These are phyloP conservation scores for Ustilago lituana DNA, from an alignment of 1,284 basidiomycete species.

Conservation along the genomic window DNA sequence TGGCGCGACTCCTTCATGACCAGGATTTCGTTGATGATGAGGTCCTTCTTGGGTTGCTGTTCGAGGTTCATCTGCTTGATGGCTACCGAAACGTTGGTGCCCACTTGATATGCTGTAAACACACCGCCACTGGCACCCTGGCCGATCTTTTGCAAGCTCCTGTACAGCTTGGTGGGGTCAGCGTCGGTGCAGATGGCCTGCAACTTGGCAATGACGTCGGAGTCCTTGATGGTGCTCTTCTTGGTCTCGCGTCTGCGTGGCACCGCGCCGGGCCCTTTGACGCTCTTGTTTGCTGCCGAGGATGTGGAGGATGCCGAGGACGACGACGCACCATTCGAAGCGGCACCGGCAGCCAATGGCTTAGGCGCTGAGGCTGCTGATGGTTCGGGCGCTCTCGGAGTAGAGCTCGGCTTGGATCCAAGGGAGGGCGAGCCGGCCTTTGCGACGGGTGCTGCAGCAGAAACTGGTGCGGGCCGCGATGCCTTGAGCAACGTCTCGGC, in stretches of 20 bases:
- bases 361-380: conserved; percentile 7
- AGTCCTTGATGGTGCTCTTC: conserved; percentile 78
- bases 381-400: conserved; percentile 2
- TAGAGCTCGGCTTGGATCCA: conserved; percentile 13
- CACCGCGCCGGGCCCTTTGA: conserved; percentile 59
- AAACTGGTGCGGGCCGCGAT: conserved; percentile 49
- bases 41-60: conserved; percentile 98
- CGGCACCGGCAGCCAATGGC: background rate
- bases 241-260: conserved; percentile 78
- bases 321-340: conserved; percentile 5
- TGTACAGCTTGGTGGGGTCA: conserved; percentile 92
- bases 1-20: conserved; percentile 97
- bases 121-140: conserved; percentile 98
- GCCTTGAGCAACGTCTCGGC: conserved; percentile 42
- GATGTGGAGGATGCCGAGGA: conserved; percentile 9
- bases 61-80: conserved; percentile 99
- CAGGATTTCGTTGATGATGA: conserved; percentile 99
- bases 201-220: conserved; percentile 88
- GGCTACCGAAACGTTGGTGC: conserved; percentile 89
- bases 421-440: conserved; percentile 18
- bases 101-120: conserved; percentile 96
- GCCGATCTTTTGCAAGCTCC: conserved; percentile 93
- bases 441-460: conserved; percentile 9
- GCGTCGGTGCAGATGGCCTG: conserved; percentile 96
- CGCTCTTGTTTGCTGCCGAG: conserved; percentile 18